Conservation (phyloP, 2,329 filamentous ascomycete species). For the Dryadomyces quercus-mongolicae region DNA sequence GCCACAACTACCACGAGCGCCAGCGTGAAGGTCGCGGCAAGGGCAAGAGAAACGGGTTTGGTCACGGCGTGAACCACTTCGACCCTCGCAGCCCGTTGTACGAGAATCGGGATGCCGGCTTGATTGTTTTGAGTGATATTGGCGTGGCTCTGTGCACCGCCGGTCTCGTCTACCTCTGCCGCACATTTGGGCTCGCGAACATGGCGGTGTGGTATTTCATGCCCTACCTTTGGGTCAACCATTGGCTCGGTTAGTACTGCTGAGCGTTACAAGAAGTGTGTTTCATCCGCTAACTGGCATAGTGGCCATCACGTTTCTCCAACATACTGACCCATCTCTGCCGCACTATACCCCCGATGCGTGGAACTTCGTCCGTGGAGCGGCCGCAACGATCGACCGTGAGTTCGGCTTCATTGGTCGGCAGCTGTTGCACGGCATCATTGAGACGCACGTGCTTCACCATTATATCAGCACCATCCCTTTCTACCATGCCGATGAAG, state of each 20-base stretch:
- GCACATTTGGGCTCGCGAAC: constrained; percentile 74
- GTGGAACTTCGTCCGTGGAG: constrained; percentile 89
- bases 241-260: constrained; percentile 78
- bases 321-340: constrained; percentile 88
- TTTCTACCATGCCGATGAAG: constrained; percentile 18
- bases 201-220: constrained; percentile 89
- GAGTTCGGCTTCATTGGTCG: constrained; percentile 94
- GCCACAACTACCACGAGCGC: constrained; percentile 86
- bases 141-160: constrained; percentile 55
- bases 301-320: constrained; percentile 94
- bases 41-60: constrained; percentile 77
- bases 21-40: constrained; percentile 88
- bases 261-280: neutral
- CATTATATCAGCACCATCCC: constrained; percentile 93
- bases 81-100: constrained; percentile 78
- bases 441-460: constrained; percentile 94
- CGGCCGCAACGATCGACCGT: constrained; percentile 88
- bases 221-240: constrained; percentile 96
- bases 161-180: constrained; percentile 56
- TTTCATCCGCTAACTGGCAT: neutral
- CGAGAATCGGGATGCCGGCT: constrained; percentile 78
- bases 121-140: constrained; percentile 78
- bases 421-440: constrained; percentile 80
- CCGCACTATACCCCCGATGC: constrained; percentile 77
- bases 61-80: constrained; percentile 89